A percentile compares a stretch with the other conserved stretches of the same genome.
Conservation (phyloP, 805 yeast genomes). For the Pichia phayaonensis region DNA sequence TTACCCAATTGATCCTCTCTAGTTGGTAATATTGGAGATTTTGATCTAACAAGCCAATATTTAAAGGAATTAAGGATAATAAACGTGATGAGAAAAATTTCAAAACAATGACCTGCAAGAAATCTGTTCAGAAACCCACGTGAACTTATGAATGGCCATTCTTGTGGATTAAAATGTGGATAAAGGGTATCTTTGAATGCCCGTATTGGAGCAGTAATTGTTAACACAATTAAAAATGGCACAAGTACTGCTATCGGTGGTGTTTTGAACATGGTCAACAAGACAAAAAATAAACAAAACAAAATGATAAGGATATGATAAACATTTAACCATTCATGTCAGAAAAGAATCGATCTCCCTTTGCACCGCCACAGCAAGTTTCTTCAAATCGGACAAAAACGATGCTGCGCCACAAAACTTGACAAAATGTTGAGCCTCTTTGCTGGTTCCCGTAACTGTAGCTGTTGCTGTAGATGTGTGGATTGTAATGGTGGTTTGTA, state of each 20-base stretch:
- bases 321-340: background rate
- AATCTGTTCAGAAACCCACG: conserved; percentile 20
- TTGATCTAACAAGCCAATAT: background rate
- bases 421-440: background rate
- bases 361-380: background rate
- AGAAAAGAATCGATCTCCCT: background rate
- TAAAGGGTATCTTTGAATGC: conserved; percentile 8
- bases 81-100: conserved; percentile 15
- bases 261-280: background rate
- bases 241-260: background rate
- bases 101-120: conserved; percentile 27
- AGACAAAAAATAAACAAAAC: background rate
- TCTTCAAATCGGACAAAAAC: background rate
- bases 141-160: conserved; percentile 15
- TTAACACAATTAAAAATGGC: conserved; percentile 2
- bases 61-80: conserved; percentile 6
- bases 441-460: background rate
- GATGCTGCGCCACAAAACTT: conserved; percentile 1
- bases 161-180: conserved; percentile 9
- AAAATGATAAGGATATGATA: too few relatives aligned
- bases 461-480: background rate
- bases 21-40: conserved; percentile 12
- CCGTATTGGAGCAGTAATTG: conserved; percentile 5
- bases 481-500: background rate
- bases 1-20: conserved; percentile 8